A percentile compares a stretch with the other conserved stretches of the same genome.
Conservation (phyloP, 2,329 filamentous ascomycete species). For the Eutypa lata region DNA sequence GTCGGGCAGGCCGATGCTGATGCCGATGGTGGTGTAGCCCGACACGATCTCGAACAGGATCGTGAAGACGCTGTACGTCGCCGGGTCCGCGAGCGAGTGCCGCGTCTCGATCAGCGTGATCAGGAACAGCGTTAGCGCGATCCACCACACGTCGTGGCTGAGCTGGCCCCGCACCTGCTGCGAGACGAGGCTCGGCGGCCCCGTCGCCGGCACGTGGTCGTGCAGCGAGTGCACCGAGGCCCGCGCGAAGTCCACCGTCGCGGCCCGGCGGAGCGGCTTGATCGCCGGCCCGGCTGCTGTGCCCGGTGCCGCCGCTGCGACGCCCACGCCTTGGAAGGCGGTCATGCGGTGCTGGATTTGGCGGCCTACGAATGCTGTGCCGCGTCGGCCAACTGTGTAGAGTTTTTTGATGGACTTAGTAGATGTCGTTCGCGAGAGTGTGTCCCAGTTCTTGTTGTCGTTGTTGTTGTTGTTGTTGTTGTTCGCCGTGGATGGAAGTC, state of each 20-base stretch:
- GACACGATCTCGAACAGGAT: slow-evolving; percentile 57
- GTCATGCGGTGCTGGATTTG: slow-evolving; percentile 36
- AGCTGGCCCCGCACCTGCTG: slow-evolving; percentile 63
- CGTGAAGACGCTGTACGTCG: slow-evolving; percentile 56
- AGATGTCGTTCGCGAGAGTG: slow-evolving; percentile 12
- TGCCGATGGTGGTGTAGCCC: slow-evolving; percentile 60
- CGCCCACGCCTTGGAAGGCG: slow-evolving; percentile 43
- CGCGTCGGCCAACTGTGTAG: slow-evolving; percentile 14
- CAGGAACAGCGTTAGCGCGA: slow-evolving; percentile 57
- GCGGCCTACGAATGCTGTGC: slow-evolving; percentile 29
- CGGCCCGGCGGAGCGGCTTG: slow-evolving; percentile 14
- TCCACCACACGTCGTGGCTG: slow-evolving; percentile 65
- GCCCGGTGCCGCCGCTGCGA: slow-evolving; percentile 16
- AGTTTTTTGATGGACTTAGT: slow-evolving; percentile 18
- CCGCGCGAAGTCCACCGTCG: slow-evolving; percentile 16
- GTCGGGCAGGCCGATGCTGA: slow-evolving; percentile 53
- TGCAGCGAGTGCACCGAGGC: slow-evolving; percentile 17
- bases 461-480: neutral
- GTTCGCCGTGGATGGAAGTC: slow-evolving; percentile 5
- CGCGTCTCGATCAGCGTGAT: slow-evolving; percentile 59
- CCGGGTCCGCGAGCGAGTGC: slow-evolving; percentile 49
- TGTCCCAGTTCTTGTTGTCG: slow-evolving; percentile 9
- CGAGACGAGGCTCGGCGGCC: slow-evolving; percentile 40
- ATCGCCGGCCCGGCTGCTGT: slow-evolving; percentile 4
- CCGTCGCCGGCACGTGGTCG: slow-evolving; percentile 8